A percentile compares a stretch with the other conserved stretches of the same genome.
Conservation (phyloP, 208 protist genomes). For the Leishmania lainsoni region DNA sequence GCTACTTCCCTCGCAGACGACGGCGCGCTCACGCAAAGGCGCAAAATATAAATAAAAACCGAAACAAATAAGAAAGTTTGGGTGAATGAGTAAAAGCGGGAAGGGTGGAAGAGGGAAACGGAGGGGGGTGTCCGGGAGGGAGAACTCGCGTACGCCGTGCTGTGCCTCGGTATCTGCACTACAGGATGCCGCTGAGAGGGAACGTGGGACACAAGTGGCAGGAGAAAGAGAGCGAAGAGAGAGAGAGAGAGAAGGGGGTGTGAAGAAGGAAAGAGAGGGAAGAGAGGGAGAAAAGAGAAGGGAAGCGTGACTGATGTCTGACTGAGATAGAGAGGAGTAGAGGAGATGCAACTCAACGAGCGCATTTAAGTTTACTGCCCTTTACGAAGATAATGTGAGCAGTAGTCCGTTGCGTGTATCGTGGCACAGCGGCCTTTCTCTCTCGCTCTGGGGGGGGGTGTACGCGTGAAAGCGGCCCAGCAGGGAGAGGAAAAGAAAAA, state of each 20-base stretch:
- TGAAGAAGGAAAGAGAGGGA: background rate
- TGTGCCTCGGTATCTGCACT: background rate
- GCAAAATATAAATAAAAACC: background rate
- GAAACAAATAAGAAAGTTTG: background rate
- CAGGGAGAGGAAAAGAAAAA: background rate
- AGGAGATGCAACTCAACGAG: background rate
- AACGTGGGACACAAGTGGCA: background rate
- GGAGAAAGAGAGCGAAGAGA: no score
- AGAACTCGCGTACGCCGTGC: no score
- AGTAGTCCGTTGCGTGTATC: background rate
- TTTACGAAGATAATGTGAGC: background rate
- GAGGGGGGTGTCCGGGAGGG: background rate
- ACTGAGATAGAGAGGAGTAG: background rate
- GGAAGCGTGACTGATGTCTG: background rate
- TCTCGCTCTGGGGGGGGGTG: background rate
- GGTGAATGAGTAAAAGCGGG: background rate
- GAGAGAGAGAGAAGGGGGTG: no score
- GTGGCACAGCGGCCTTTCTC: background rate
- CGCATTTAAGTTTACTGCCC: background rate
- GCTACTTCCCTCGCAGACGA: background rate
- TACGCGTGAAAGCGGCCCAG: background rate
- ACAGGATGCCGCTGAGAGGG: background rate
- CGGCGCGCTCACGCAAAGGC: background rate
- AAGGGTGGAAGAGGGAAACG: background rate
- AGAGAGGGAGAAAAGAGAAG: constrained; percentile 23